Conservation (phyloP, 78 protist species). For the Diacronema lutheri region DNA sequence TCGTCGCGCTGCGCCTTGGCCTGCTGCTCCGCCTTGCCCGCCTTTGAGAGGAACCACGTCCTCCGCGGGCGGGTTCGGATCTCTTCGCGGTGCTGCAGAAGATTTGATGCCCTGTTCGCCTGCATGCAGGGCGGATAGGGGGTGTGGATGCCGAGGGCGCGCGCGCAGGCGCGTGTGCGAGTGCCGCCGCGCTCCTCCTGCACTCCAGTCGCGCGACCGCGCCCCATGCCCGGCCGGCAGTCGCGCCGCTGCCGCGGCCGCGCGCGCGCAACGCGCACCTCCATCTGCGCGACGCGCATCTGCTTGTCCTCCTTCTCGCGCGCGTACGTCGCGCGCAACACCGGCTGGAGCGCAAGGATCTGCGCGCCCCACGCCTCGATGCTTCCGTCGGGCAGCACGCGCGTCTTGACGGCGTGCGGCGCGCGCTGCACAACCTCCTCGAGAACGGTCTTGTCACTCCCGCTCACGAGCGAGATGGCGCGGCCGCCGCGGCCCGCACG, state of each 20-base stretch:
- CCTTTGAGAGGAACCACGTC: background rate
- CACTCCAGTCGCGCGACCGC: no score
- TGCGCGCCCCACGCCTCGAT: background rate
- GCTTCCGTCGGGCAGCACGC: background rate
- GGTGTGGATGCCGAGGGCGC: background rate
- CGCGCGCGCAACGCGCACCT: background rate
- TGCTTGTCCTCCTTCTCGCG: background rate
- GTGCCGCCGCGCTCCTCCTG: no score
- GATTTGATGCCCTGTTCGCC: background rate
- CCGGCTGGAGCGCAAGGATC: background rate
- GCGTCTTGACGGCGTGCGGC: background rate
- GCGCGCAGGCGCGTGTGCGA: background rate
- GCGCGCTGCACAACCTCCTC: background rate
- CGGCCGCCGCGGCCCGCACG: slow-evolving; percentile 34
- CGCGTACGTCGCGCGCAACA: background rate
- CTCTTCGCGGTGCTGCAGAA: background rate
- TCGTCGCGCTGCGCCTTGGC: background rate
- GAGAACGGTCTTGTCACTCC: background rate
- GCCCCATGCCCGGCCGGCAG: no score
- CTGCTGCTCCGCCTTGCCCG: background rate
- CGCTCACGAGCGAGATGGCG: slow-evolving; percentile 9
- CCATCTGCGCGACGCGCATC: slow-evolving; percentile 10
- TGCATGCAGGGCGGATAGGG: background rate
- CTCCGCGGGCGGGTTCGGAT: background rate
- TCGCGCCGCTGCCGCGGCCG: no score